Base-by-base conservation (phyloP, 2,329 filamentous ascomycete species). In the Akanthomyces lecanii region DNA sequence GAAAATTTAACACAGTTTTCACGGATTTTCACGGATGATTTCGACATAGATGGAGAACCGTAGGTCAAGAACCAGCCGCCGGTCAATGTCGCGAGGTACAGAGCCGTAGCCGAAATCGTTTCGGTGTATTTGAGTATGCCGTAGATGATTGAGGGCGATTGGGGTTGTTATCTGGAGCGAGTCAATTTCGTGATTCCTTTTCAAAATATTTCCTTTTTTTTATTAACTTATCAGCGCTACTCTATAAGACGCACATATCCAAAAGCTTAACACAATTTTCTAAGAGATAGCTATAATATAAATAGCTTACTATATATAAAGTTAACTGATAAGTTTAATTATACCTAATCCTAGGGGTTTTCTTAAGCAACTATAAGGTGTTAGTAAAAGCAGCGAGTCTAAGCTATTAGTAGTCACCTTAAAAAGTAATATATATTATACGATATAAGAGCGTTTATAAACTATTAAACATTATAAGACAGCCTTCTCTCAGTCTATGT, bases 221-320 rank as follows among this genome's bases (percentile, higher is more conserved):
- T 84, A 87, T 71, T 83, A 86, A 69, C 86, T 84, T 68, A 84
- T 87, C 8, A 75, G 81, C 25, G 82, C 82, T 1, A 85, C 82
- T 16, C 71, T 86, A 63, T 75, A 77, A 55, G 83, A 87, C 72
- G 82, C 80, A 3, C 84, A 82, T 66, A 81, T 78, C 66, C 78
- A 77, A 65, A 84, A 84, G 0, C 85, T 79, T 72, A 82, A 85
- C 68, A 83, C 81, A 66, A 71, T 87, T 25, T 69, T 86, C 67
- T 86, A 16, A 77, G 77, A n/a, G 83, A 86, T 68, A 82, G 79
- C 38, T 81, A 79, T 54, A 83, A 76, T 7, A 86, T 83, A 5
- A 79, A 75, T 4, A 83, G 55, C 8, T 44, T 38, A 3, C n/a
- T 21, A 50, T 58, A 57, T 16, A 56, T 50, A 8, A 36, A 42